phyloP scores from a whole-genome alignment of 225 moss, liverwort and hornwort species.

The Anthoceros angustus region DNA sequence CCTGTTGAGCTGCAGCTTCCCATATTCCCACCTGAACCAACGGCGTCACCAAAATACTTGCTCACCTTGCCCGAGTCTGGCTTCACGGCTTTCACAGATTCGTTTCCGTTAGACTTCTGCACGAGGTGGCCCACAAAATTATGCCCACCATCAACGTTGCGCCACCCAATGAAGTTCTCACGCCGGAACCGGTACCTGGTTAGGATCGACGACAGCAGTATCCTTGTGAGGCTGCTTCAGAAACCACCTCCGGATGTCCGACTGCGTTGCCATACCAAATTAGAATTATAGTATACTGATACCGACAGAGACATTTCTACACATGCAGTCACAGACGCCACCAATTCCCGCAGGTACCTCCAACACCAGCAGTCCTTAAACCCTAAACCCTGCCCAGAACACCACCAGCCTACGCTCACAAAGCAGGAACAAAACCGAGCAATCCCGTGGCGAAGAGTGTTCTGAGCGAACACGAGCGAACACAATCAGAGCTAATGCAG shows the following conservation, averaged over 20 bases:
- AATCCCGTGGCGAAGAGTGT: too few relatives aligned
- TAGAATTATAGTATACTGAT: background rate
- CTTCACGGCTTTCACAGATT: constrained; percentile 5
- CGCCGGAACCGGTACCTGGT: background rate
- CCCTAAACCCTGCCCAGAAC: background rate
- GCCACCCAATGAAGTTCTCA: background rate
- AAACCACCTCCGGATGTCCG: constrained; percentile 88
- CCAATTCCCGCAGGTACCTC: background rate
- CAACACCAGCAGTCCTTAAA: background rate
- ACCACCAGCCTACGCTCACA: background rate
- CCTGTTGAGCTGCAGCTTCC: constrained; percentile 19
- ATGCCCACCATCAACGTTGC: background rate
- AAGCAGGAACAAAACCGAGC: background rate
- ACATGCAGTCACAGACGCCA: background rate
- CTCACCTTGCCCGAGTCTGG: constrained; percentile 27
- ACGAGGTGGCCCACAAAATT: background rate
- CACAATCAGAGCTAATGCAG: too few relatives aligned
- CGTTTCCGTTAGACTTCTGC: background rate
- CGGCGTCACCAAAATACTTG: constrained; percentile 18
- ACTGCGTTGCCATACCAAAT: constrained; percentile 42
- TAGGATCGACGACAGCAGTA: constrained; percentile 18
- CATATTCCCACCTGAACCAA: constrained; percentile 8
- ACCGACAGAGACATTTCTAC: background rate
- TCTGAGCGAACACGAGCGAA: background rate
- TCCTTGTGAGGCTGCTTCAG: constrained; percentile 55